Percentiles rank a stretch among this genome's conserved stretches.
These are phyloP conservation scores for Ilyonectria mors-panacis DNA, from an alignment of 2,329 filamentous ascomycete species.

Conservation along the genomic window DNA sequence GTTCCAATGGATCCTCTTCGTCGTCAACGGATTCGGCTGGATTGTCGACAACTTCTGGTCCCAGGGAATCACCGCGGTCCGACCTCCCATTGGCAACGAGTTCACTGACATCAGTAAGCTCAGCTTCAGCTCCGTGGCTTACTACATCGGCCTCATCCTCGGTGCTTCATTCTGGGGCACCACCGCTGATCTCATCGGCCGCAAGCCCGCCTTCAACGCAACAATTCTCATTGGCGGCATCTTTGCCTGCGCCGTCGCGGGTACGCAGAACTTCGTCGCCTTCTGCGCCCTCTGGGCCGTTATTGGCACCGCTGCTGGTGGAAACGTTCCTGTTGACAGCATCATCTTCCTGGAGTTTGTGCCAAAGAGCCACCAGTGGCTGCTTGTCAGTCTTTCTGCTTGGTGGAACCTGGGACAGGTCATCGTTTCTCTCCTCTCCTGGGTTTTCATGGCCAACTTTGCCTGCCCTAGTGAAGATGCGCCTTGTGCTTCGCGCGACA, in stretches of 20 bases:
- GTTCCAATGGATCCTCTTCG: constrained; percentile 61
- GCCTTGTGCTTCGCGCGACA: constrained; percentile 55
- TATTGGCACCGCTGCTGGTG: constrained; percentile 58
- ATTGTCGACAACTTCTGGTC: constrained; percentile 61
- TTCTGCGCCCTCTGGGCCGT: constrained; percentile 70
- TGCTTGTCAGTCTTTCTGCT: constrained; percentile 57
- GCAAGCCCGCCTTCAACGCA: constrained; percentile 61
- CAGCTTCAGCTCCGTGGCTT: constrained; percentile 53
- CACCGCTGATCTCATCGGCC: constrained; percentile 58
- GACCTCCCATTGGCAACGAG: constrained; percentile 53
- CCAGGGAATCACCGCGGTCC: constrained; percentile 54
- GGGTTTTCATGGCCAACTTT: constrained; percentile 55
- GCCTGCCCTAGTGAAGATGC: constrained; percentile 52
- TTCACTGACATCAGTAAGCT: constrained; percentile 51
- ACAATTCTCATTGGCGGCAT: constrained; percentile 63
- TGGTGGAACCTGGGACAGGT: constrained; percentile 67
- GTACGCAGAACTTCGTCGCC: constrained; percentile 70
- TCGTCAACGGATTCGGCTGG: constrained; percentile 64
- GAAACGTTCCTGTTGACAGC: constrained; percentile 64
- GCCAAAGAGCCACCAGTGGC: constrained; percentile 59
- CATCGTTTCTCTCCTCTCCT: constrained; percentile 52
- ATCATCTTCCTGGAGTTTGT: constrained; percentile 65
- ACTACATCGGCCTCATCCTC: constrained; percentile 60
- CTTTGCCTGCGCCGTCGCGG: constrained; percentile 71
- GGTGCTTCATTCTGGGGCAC: constrained; percentile 63